Evolutionary conservation across 1,284 basidiomycete species (phyloP).

Genomic region (Ganoderma leucocontextum): DNA sequence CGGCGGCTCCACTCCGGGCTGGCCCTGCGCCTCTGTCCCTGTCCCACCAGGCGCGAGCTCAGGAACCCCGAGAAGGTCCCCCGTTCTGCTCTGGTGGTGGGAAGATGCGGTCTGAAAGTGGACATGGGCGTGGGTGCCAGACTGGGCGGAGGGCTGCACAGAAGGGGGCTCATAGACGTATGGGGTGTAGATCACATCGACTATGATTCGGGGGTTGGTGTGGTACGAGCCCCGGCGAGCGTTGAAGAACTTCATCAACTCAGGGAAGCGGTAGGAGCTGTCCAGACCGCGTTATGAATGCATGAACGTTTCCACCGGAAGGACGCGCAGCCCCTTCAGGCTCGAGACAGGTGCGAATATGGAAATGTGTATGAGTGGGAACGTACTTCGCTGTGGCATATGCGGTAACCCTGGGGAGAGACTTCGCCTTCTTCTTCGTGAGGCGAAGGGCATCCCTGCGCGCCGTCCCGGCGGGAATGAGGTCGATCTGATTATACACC

Average conservation of each 20-base stretch:
- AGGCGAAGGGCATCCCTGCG: slow-evolving; percentile 88
- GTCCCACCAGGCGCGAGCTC: slow-evolving; percentile 56
- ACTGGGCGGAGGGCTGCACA: slow-evolving; percentile 19
- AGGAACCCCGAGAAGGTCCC: slow-evolving; percentile 77
- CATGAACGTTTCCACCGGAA: slow-evolving; percentile 6
- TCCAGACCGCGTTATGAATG: slow-evolving; percentile 11
- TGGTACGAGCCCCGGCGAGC: slow-evolving; percentile 84
- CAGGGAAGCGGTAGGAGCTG: slow-evolving; percentile 87
- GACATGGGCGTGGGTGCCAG: slow-evolving; percentile 37
- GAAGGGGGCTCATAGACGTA: slow-evolving; percentile 72
- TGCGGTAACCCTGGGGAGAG: slow-evolving; percentile 92
- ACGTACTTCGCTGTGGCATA: slow-evolving; percentile 92
- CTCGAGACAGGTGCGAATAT: not conserved
- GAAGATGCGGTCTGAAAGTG: slow-evolving; percentile 41
- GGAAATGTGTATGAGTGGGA: slow-evolving; percentile 19
- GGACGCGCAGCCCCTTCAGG: not conserved
- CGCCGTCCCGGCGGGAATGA: slow-evolving; percentile 95
- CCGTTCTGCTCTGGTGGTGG: slow-evolving; percentile 46
- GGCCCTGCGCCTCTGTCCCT: slow-evolving; percentile 16
- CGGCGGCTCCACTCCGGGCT: slow-evolving; percentile 39
- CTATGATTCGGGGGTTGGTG: slow-evolving; percentile 83
- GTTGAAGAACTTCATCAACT: slow-evolving; percentile 89
- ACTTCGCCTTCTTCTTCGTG: slow-evolving; percentile 95
- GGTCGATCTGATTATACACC: slow-evolving; percentile 90
- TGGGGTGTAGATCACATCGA: slow-evolving; percentile 87